These are phyloP conservation scores for Acer yangbiense DNA, from an alignment of 345 rosid species.

Conservation along the genomic window DNA sequence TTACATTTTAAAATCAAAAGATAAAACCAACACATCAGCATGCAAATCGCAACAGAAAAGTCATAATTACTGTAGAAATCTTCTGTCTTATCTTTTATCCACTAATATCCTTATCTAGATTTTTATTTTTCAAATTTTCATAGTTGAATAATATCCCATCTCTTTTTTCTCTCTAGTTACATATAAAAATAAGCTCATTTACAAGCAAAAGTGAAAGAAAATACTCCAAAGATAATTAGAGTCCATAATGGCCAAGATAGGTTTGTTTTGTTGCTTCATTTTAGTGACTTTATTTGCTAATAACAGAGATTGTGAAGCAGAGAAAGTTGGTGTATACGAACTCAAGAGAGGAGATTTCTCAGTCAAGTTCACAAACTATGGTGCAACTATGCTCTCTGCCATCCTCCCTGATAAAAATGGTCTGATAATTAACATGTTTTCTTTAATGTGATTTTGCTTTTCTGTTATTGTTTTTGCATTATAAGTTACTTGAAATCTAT, in stretches of 20 bases:
- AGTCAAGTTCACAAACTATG: conserved; percentile 57
- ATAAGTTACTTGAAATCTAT: background rate
- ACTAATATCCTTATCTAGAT: conserved; percentile 8
- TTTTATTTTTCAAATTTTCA: too few species aligned
- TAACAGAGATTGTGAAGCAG: conserved; percentile 15
- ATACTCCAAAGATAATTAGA: background rate
- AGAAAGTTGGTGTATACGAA: conserved; percentile 31
- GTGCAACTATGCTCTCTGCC: conserved; percentile 62
- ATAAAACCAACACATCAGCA: background rate
- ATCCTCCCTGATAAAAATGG: conserved; percentile 62
- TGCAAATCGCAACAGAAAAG: conserved; percentile 4
- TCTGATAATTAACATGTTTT: conserved; percentile 1
- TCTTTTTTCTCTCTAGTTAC: background rate
- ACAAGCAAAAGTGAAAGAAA: too few species aligned
- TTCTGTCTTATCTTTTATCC: background rate
- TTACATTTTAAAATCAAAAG: background rate
- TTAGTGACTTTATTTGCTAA: conserved; percentile 15
- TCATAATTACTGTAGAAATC: background rate
- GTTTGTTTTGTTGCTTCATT: conserved; percentile 8
- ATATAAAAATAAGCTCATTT: background rate
- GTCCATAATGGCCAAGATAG: conserved; percentile 11
- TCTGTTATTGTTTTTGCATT: background rate
- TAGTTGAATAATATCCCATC: background rate
- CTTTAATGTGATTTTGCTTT: too few species aligned
- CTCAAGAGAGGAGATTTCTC: conserved; percentile 45